These are phyloP conservation scores for Alternaria ethzedia DNA, from an alignment of 2,329 filamentous ascomycete genomes.

Conservation along the genomic window DNA sequence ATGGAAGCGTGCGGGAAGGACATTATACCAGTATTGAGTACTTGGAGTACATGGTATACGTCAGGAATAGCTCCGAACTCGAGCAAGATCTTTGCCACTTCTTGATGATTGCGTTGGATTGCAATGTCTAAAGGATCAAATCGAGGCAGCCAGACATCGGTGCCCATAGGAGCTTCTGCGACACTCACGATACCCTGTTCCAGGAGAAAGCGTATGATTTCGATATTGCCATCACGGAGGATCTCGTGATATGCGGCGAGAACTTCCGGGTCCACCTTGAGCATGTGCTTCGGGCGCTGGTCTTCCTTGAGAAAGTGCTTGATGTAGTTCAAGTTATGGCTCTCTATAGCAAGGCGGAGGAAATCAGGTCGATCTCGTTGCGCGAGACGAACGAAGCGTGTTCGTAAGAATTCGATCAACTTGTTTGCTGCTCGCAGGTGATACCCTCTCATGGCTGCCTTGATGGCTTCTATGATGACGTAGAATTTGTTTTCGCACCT, in stretches of 20 bases:
- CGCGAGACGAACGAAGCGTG: neutral
- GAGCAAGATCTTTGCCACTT: neutral
- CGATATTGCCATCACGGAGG: neutral
- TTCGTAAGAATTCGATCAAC: neutral
- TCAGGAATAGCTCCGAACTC: neutral
- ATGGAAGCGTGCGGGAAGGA: neutral
- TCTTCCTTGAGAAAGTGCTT: neutral
- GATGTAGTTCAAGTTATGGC: neutral
- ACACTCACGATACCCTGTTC: neutral
- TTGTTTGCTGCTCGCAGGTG: neutral
- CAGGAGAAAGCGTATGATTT: neutral
- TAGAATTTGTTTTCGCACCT: neutral
- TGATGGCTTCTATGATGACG: neutral
- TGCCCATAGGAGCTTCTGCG: neutral
- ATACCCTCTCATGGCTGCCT: neutral
- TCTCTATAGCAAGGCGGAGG: neutral
- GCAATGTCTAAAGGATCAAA: neutral
- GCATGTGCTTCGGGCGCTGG: neutral
- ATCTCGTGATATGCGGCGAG: neutral
- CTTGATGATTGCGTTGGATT: neutral
- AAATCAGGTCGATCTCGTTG: neutral
- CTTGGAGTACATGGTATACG: neutral
- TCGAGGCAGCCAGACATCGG: neutral
- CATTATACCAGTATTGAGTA: neutral
- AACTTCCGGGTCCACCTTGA: neutral